Evolutionary conservation across 129 eudicot genomes (phyloP), one percentile per base, ranked within the genome.

Genomic region (Flaveria ramosissima): DNA sequence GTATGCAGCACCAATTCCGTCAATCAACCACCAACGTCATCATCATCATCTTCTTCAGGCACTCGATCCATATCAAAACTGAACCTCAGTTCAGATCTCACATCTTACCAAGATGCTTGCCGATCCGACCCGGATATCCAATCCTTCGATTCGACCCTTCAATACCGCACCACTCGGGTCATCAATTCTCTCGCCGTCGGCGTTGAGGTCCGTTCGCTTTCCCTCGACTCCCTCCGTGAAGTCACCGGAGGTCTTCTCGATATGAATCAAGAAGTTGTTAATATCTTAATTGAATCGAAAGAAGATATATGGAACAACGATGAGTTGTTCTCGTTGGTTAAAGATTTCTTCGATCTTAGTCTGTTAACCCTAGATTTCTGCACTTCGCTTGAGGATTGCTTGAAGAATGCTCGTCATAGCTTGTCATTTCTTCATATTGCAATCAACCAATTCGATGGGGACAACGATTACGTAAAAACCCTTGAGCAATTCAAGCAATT

Each of bases 211-310:
- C 88, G 85, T 36, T 81, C 89, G 11, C 81, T 88, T 0, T 88
- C 97, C 60, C 79, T 91, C 0, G 92, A 88, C 46, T 91, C 97
- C 6, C 86, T 91, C 61, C 81, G 86, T 8, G 87, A 85, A 68
- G 86, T 86, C 46, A 86, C 94, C 39, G 85, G 71, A 16, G 79
- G 83, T 71, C 43, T 91, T 0, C 87, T 88, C 8, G 94, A 86
- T 32, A 88, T 81, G 90, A 87, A 91, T 56, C 88, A 88, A 42
- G 90, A 86, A 47, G 97, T 88, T 1, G 92, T 91, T 23, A 77
- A 70, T 6, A 78, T 88, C 4, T 70, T 91, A 1, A 81, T 91
- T 6, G 83, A 85, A 10, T 83, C 83, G 4, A 86, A 88, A 52
- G 78, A 81, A 27, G 94, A 91, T 60, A 83, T 86, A 23, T 91